Evolutionary conservation across 129 eudicot genomes (phyloP).

Genomic region (Saussurea involucrata): DNA sequence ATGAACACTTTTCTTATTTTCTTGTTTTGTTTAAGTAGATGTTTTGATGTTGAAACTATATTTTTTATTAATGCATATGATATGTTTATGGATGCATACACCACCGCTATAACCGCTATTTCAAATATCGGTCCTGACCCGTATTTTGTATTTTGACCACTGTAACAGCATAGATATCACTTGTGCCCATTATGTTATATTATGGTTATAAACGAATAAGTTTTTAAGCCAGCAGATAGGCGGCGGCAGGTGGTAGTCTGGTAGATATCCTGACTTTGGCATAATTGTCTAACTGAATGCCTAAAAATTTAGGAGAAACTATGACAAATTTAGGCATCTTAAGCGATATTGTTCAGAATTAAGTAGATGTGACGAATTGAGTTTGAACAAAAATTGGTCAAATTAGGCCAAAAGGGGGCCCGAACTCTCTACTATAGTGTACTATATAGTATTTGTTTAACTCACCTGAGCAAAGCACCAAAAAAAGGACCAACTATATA

Average conservation of each 20-base stretch:
- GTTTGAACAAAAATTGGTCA: background rate
- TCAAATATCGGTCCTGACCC: no score
- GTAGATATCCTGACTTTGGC: background rate
- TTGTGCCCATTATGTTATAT: background rate
- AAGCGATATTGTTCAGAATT: background rate
- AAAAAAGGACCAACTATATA: background rate
- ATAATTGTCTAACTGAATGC: background rate
- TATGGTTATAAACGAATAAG: background rate
- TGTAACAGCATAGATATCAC: no score
- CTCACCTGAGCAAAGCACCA: background rate
- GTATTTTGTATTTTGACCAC: no score
- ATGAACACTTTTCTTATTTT: no score
- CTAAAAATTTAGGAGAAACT: background rate
- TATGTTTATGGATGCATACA: no score
- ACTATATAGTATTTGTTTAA: no score
- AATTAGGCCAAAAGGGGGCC: background rate
- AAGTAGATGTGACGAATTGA: background rate
- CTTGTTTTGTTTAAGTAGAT: no score
- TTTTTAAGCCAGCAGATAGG: background rate
- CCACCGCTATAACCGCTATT: no score
- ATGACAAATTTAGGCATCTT: background rate
- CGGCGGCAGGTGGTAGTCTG: background rate
- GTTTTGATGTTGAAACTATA: no score
- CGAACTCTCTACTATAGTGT: background rate
- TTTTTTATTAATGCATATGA: no score